Evolutionary conservation across 2,329 filamentous ascomycete species (phyloP), one percentile per base, ranked within the genome.

Genomic region (Aureobasidium sp.): DNA sequence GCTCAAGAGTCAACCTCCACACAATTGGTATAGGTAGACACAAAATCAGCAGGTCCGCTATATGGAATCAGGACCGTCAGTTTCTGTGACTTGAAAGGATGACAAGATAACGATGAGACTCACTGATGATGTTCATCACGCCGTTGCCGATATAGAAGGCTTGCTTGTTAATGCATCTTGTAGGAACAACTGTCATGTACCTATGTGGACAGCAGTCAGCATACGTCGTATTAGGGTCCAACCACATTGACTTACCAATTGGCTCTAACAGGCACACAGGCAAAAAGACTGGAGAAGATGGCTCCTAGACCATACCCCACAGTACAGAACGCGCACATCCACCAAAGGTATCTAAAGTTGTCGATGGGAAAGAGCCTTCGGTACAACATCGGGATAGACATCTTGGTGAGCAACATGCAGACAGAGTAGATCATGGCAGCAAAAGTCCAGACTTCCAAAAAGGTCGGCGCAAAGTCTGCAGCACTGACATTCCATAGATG

Each of bases 1-100:
- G 49, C 11, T 76, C 73, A 2, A 86, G 73, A 50, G 78, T 76
- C 1, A 83, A 77, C 24, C 76, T 76, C 14, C 80, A 67, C 24
- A 86, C 67, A 59, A 82, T 71, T 0, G 83, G 82, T 65, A 86
- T 76, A 1, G 83, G 82, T n/a, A 86, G 79, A 6, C 76, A 68
- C 33, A 86, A 79, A 67, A 87, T 85, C 73, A 82, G 76, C 2
- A 85, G 45, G 65, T 86, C 84, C 19, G 45, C 59, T 61, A 12
- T 24, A 24, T 24, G 24, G 24, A 24, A 24, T 24, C 24, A 24
- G 24, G 24, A 24, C 24, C 2, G 24, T 49, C 5, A 47, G 56
- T n/a, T 9, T 27, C 29, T 37, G 22, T 11, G 6, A 17, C 7
- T 2, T 1, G 3, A 2, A n/a, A 31, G 17, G 9, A 19, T 11